Conservation (phyloP, 1,139 yeast species). For the Hyphopichia burtonii region DNA sequence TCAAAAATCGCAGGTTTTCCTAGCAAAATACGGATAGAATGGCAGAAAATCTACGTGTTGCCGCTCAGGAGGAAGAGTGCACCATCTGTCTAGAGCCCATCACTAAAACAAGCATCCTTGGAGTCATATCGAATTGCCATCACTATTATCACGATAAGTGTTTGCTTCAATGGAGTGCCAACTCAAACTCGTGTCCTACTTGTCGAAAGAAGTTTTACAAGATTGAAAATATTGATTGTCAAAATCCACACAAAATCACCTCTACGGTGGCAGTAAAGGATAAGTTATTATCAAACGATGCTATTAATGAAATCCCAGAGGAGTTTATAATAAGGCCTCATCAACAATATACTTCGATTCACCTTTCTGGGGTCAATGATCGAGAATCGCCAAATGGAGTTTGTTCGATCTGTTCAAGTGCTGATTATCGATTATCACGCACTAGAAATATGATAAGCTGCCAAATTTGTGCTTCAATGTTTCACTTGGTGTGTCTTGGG, state of each 20-base stretch:
- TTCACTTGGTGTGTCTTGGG: conserved; percentile 39
- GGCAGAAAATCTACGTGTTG: neutral
- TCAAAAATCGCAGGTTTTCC: too few relatives aligned
- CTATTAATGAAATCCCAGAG: conserved; percentile 39
- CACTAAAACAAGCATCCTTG: conserved; percentile 21
- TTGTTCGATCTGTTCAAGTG: conserved; percentile 40
- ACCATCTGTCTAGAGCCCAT: conserved; percentile 50
- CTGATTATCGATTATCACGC: conserved; percentile 25
- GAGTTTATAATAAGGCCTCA: conserved; percentile 29
- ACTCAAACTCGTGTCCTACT: conserved; percentile 54
- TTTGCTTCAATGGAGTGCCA: conserved; percentile 45
- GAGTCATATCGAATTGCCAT: conserved; percentile 39
- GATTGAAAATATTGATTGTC: conserved; percentile 19
- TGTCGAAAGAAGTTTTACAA: conserved; percentile 41
- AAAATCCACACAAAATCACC: conserved; percentile 7
- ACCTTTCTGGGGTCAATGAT: neutral
- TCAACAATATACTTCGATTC: neutral
- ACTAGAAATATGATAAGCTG: conserved; percentile 27
- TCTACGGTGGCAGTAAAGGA: conserved; percentile 27
- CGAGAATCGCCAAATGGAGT: conserved; percentile 9
- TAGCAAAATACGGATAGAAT: neutral
- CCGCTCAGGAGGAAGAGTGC: conserved; percentile 32
- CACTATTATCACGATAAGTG: conserved; percentile 50
- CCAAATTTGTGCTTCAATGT: conserved; percentile 31
- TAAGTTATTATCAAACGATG: conserved; percentile 32